A percentile compares a stretch with the other conserved stretches of the same genome.
phyloP scores from a whole-genome alignment of 192 early-diverging fungal species.

The Funneliformis mosseae region DNA sequence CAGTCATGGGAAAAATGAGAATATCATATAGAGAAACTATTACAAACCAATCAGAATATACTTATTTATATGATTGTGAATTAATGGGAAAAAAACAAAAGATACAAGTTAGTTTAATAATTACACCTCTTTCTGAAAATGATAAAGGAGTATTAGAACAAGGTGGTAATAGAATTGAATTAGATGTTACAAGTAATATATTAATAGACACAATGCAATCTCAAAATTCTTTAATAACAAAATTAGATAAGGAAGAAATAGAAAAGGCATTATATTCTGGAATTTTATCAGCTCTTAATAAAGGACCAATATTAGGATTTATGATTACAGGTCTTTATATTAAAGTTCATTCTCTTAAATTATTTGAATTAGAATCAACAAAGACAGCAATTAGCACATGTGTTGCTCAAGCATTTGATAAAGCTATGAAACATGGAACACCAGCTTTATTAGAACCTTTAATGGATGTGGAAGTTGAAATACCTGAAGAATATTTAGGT shows the following conservation, averaged over 20 bases:
- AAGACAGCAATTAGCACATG: constrained; percentile 63
- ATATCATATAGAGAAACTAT: constrained; percentile 86
- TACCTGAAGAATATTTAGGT: constrained; percentile 75
- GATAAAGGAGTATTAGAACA: constrained; percentile 36
- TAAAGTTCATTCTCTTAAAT: constrained; percentile 50
- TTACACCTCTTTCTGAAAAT: constrained; percentile 55
- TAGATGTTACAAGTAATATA: constrained; percentile 34
- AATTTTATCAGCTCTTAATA: constrained; percentile 63
- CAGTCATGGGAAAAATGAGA: constrained; percentile 80
- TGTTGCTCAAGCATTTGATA: constrained; percentile 61
- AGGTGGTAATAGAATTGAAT: constrained; percentile 47
- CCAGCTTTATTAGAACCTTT: constrained; percentile 76
- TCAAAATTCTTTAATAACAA: constrained; percentile 22
- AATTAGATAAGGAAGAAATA: constrained; percentile 22
- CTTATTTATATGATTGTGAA: constrained; percentile 66
- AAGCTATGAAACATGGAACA: constrained; percentile 50
- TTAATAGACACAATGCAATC: constrained; percentile 27
- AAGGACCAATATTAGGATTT: constrained; percentile 81
- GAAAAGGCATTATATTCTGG: constrained; percentile 65
- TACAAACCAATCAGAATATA: constrained; percentile 37
- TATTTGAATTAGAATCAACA: constrained; percentile 61
- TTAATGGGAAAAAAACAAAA: constrained; percentile 68
- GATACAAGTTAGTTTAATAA: constrained; percentile 55
- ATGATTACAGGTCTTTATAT: constrained; percentile 68
- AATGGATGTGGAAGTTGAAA: constrained; percentile 71